Conservation (phyloP, 768 basidiomycete genomes). For the Pisolithus orientalis region DNA sequence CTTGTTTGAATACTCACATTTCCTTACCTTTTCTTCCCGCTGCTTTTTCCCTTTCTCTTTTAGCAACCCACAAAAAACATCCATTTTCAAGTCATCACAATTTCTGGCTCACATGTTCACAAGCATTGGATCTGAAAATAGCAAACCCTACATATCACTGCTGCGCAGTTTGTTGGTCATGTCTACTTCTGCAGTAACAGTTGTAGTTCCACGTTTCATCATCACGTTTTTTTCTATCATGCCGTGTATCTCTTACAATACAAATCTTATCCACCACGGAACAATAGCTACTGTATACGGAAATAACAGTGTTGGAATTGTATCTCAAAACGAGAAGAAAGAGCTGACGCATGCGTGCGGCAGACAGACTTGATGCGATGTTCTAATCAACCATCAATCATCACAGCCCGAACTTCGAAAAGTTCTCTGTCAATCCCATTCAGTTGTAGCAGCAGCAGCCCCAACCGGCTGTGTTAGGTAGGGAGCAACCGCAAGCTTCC, state of each 20-base stretch:
- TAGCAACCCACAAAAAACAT: background rate
- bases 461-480: too few relatives aligned
- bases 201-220: background rate
- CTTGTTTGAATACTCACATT: conserved; percentile 40
- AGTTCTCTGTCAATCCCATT: too few relatives aligned
- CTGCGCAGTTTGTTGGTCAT: background rate
- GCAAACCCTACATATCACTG: background rate
- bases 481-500: too few relatives aligned
- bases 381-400: too few relatives aligned
- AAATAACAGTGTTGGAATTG: background rate
- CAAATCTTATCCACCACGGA: background rate
- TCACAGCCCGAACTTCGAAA: too few relatives aligned
- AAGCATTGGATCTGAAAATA: background rate
- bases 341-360: background rate
- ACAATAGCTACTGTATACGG: background rate
- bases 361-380: background rate
- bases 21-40: background rate
- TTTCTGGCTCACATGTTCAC: background rate
- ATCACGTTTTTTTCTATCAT: background rate
- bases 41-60: background rate
- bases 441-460: too few relatives aligned
- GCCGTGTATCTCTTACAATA: background rate
- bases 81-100: background rate
- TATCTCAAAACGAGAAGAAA: background rate
- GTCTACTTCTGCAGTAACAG: background rate